Evolutionary conservation across 257 asterid species (phyloP), one percentile per base, ranked within the genome.

Genomic region (Eustoma russellianum): DNA sequence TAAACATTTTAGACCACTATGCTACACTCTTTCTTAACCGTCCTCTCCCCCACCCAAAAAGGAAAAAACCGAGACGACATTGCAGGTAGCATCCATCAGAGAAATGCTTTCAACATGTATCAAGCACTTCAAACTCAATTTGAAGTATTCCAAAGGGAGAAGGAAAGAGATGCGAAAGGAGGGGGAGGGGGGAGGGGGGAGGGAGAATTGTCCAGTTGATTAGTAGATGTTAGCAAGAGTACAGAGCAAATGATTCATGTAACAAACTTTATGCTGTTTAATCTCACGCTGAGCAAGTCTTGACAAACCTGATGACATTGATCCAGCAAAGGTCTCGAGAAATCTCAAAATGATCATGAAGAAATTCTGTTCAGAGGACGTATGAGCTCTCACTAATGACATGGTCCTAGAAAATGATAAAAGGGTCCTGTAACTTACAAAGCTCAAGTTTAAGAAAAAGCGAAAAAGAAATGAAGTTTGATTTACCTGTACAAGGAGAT

Each of bases 311-410:
- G 99, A 81, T 65, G 97, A 88, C 81, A 92, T 33, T 48, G 99
- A 92, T 59, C 99, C 99, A 63, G 85, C 81, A 69, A 92, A 92
- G 34, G 97, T 88, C 81, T 92, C 99, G 33, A 92, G 84, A 80
- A 92, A 92, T 73, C 99, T 80, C 70, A 92, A 70, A 70, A 85
- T 82, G 62, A 92, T 67, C 93, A 83, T 85, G 77, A 92, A 79
- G 70, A 79, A 47, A 74, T 78, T 85, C 67, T 88, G 93, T 50
- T 63, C 88, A 50, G 93, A 76, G 67, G 96, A 83, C 65, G 53
- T 69, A 74, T 83, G 82, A 76, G 95, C 85, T 77, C 97, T 88
- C 59, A 85, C 97, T 74, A 85, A 57, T 45, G 99, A 88, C 94
- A 92, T 79, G 56, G 97, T 92, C 89, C 99, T 92, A 53, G 64